A percentile compares a stretch with the other conserved stretches of the same genome.
These are phyloP conservation scores for Polytolypa hystricis DNA, from an alignment of 2,329 filamentous ascomycete genomes.

Conservation along the genomic window DNA sequence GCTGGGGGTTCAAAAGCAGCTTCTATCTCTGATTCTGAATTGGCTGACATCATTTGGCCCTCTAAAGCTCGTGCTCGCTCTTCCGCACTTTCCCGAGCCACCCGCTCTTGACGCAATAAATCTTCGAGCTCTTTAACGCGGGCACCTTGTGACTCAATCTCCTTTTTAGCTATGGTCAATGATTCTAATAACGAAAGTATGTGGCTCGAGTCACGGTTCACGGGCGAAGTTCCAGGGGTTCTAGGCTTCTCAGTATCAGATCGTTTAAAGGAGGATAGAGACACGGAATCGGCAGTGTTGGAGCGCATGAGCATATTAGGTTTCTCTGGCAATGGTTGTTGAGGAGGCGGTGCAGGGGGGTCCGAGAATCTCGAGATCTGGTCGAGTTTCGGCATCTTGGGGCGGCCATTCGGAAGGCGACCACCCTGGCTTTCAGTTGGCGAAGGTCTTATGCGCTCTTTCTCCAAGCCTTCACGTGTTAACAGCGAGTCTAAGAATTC, in stretches of 20 bases:
- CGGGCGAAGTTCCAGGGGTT: conserved; percentile 30
- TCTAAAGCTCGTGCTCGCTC: conserved; percentile 63
- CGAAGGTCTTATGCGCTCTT: conserved; percentile 38
- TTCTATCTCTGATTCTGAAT: conserved; percentile 33
- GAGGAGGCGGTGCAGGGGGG: conserved; percentile 83
- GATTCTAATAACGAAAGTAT: conserved; percentile 78
- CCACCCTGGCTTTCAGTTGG: conserved; percentile 34
- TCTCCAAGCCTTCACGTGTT: conserved; percentile 53
- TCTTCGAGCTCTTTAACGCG: conserved; percentile 73
- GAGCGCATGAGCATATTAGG: conserved; percentile 52
- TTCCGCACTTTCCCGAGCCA: conserved; percentile 74
- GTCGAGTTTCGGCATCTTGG: conserved; percentile 51
- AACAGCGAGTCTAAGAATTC: conserved; percentile 70
- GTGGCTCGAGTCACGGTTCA: conserved; percentile 53
- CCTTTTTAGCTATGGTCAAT: conserved; percentile 69
- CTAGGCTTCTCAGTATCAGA: conserved; percentile 65
- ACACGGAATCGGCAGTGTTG: conserved; percentile 35
- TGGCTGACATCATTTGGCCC: conserved; percentile 41
- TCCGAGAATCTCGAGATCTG: conserved; percentile 80
- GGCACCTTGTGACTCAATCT: conserved; percentile 71
- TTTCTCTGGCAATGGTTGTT: conserved; percentile 87
- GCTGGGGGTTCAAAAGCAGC: conserved; percentile 36
- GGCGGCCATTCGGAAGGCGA: conserved; percentile 35
- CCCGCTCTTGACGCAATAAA: conserved; percentile 65
- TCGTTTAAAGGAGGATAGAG: conserved; percentile 54